Evolutionary conservation across 2,329 filamentous ascomycete species (phyloP).

Genomic region (Zymoseptoria ardabiliae): DNA sequence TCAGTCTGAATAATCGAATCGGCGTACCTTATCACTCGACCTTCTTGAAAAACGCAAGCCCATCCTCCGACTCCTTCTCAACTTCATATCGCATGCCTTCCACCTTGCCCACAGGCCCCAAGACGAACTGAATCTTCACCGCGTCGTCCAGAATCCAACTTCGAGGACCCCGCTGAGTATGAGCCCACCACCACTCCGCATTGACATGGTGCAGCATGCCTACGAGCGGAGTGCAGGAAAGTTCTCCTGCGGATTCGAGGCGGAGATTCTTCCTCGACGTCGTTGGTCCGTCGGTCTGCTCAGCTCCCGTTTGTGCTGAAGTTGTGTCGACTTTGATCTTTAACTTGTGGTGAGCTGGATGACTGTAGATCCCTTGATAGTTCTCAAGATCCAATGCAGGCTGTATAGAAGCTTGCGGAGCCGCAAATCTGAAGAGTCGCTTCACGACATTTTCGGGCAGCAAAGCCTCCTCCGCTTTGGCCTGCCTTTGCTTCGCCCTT

Average conservation of each 20-base stretch:
- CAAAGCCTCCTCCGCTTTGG: conserved; percentile 2
- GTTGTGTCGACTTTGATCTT: neutral
- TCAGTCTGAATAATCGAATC: too few species aligned
- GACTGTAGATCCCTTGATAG: conserved; percentile 7
- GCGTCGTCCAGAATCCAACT: conserved; percentile 8
- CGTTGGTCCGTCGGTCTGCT: neutral
- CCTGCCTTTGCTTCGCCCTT: neutral
- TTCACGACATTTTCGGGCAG: conserved; percentile 1
- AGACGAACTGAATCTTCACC: conserved; percentile 8
- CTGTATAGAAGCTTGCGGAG: neutral
- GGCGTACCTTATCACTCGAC: neutral
- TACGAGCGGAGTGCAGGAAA: neutral
- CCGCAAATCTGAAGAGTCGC: conserved; percentile 1
- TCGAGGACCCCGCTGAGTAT: conserved; percentile 1
- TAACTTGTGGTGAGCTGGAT: conserved; percentile 5
- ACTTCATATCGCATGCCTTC: conserved; percentile 8
- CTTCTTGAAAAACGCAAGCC: conserved; percentile 10
- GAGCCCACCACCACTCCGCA: conserved; percentile 10
- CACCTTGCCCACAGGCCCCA: conserved; percentile 5
- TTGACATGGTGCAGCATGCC: conserved; percentile 9
- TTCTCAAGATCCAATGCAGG: neutral
- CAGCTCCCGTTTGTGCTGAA: neutral
- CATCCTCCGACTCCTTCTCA: conserved; percentile 4
- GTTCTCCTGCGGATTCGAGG: neutral
- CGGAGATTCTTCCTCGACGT: neutral